Conservation (phyloP, 345 rosid genomes). For the Ceriops zippeliana region DNA sequence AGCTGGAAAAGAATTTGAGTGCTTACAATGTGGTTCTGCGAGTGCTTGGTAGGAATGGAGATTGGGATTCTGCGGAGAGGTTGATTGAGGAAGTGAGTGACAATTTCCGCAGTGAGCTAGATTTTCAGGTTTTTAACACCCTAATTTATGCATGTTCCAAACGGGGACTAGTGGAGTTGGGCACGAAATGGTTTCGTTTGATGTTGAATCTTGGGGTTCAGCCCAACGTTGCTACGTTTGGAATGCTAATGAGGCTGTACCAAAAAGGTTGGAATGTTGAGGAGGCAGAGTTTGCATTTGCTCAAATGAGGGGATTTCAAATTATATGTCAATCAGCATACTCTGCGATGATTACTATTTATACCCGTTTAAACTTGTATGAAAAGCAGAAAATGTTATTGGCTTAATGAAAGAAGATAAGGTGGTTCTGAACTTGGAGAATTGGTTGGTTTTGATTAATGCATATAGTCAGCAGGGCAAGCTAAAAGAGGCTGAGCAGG, state of each 20-base stretch:
- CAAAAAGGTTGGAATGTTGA: constrained; percentile 68
- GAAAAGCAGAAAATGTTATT: constrained; percentile 72
- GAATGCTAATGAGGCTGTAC: constrained; percentile 84
- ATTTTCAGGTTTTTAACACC: constrained; percentile 65
- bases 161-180: constrained; percentile 46
- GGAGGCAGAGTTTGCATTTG: constrained; percentile 70
- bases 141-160: constrained; percentile 62
- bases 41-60: constrained; percentile 61
- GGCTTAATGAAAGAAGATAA: constrained; percentile 52
- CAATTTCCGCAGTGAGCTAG: constrained; percentile 33
- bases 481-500: constrained; percentile 63
- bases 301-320: constrained; percentile 57
- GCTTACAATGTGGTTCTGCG: constrained; percentile 76
- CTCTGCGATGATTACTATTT: constrained; percentile 83
- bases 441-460: constrained; percentile 83
- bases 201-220: constrained; percentile 64
- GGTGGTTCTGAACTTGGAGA: constrained; percentile 53
- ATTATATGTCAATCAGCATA: constrained; percentile 80
- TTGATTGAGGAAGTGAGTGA: constrained; percentile 41
- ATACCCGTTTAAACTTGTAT: constrained; percentile 63
- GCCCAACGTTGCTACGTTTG: constrained; percentile 79
- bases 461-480: constrained; percentile 81
- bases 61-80: constrained; percentile 70
- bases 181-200: constrained; percentile 67
- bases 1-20: constrained; percentile 46